Base-by-base conservation (phyloP, 1,284 basidiomycete species). In the Mycena sp. region DNA sequence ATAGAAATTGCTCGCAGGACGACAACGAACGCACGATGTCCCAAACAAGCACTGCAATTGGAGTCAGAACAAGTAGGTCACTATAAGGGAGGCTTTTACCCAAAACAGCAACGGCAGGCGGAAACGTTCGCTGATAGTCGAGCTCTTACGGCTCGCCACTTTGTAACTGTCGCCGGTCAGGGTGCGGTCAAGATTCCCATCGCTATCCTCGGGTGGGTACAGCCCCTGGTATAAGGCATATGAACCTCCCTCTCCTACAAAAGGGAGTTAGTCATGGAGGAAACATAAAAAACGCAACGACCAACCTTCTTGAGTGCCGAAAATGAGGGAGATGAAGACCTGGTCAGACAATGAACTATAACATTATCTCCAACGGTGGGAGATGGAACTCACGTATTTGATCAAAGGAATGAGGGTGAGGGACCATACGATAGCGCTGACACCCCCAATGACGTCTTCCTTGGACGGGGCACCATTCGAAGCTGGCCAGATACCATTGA, bases 171-270 rank as follows among this genome's bases (percentile, higher is more conserved):
- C 83, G 2, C 81, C 82, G 0, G 86, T 87, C 41, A 88, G 77
- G 0, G 81, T 82, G 19, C 86, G 77, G 66, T 86, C 85, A 2
- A 79, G 78, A 61, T 87, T 83, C 51, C 78, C 73, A 67, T 83
- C 76, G 53, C 75, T 72, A 6, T 80, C 76, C 16, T 76, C 73
- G 0, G 81, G 83, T 9, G 88, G 88, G 67, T 83, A 89, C 4
- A 90, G 72, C 4, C 85, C 83, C 66, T 87, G 86, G 68, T 79
- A 90, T 9, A 90, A 73, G 1, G 89, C 89, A 67, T 90, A 90
- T 6, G 85, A 82, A 6, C 87, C 87, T 32, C 87, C 87, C 73
- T 90, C 88, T 7, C 88, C 87, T 82, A 65, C 9, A 29, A 19
- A 55, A 55, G 30, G 32, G 16, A 58, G 17, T 61, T 29, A 48